Conservation (phyloP, 2,329 filamentous ascomycete genomes). For the Ceratocystis harringtonii region DNA sequence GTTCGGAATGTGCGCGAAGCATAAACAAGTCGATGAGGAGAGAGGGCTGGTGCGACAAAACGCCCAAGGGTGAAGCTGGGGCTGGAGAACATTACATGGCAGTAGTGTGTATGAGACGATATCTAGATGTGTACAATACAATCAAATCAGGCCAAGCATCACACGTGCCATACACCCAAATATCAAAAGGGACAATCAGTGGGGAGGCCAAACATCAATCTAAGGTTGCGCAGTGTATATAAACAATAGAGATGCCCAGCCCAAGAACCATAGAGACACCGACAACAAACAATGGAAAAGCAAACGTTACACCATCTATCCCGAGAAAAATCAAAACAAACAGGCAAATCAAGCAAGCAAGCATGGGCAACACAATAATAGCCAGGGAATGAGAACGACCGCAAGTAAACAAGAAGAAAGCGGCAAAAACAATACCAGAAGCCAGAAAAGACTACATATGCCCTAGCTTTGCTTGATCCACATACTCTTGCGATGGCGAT, state of each 20-base stretch:
- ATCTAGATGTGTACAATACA: conserved; percentile 16
- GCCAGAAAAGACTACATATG: conserved; percentile 1
- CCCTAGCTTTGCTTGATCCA: conserved; percentile 43
- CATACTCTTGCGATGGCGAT: conserved; percentile 53
- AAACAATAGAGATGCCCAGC: not conserved
- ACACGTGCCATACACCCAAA: not conserved
- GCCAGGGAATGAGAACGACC: not conserved
- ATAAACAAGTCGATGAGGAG: not conserved
- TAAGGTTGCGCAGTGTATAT: not conserved
- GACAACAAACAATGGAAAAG: conserved; percentile 4
- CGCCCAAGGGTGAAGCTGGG: conserved; percentile 2
- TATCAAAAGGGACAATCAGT: not conserved
- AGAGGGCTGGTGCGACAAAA: conserved; percentile 18
- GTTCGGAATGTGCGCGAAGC: conserved; percentile 37
- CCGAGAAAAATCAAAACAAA: not conserved
- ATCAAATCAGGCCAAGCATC: not conserved
- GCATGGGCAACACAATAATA: too few relatives aligned
- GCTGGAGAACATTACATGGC: conserved; percentile 6
- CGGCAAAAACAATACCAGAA: not conserved
- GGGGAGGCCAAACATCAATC: not conserved
- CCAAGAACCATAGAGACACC: not conserved
- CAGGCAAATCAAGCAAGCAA: not conserved
- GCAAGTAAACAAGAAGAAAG: not conserved
- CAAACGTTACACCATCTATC: conserved; percentile 3
- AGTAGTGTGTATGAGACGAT: conserved; percentile 24